Evolutionary conservation across 2,329 filamentous ascomycete genomes (phyloP), one percentile per base, ranked within the genome.

Genomic region (Lizonia empirigonia): DNA sequence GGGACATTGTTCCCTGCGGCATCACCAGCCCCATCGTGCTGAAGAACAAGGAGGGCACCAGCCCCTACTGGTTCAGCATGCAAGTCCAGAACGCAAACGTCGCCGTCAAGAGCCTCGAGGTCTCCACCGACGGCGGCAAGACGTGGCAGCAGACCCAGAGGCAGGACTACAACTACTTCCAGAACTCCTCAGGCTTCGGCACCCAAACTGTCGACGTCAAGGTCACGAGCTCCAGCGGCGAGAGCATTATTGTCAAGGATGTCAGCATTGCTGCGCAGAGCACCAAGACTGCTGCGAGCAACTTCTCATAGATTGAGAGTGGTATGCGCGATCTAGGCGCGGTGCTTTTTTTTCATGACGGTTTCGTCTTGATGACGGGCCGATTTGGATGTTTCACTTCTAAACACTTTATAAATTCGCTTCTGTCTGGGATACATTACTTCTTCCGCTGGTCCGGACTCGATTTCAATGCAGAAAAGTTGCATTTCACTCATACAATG

Each of bases 1-100:
- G 80, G 79, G 66, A 76, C 27, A 76, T 77, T 53, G 76, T 82
- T 9, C 62, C 76, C 16, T 84, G 82, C 61, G 79, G 77, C 34
- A 80, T 84, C 62, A 75, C 75, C 38, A 69, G 73, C 0, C 77
- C 80, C 1, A 68, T 85, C 8, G 59, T 74, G 36, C 73, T 84
- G 19, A 77, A 79, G 68, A 82, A 81, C 72, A 83, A 84, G 66
- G 73, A 76, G 18, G 79, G 79, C 19, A 77, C 78, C 3, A 80
- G 77, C 4, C 64, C 70, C 23, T 77, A 78, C 68, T 83, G 81
- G 80, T 84, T 84, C 73, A 78, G 77, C 38, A 84, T 85, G 77
- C 85, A 88, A 68, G 84, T 87, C 34, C 76, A 85, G 62, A 87
- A 87, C 70, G 74, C 81, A 62, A 85, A 85, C 66, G 76, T 82